phyloP scores from a whole-genome alignment of 139 green algal species.

The Deuterostichococcus epilithicus region DNA sequence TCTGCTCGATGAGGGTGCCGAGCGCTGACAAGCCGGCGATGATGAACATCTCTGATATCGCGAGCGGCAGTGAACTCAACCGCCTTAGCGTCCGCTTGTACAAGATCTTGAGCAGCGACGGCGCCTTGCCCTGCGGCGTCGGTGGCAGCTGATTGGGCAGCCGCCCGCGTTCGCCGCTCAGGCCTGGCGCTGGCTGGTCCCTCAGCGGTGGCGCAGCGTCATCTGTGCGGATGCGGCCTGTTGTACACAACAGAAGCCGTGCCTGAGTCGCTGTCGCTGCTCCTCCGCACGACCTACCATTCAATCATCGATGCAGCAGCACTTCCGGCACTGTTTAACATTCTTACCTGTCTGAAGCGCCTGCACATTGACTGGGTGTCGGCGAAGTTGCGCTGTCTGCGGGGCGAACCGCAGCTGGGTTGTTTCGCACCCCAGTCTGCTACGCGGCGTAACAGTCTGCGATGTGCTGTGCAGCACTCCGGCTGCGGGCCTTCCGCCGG shows the following conservation, averaged over 20 bases:
- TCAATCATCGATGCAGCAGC: no score
- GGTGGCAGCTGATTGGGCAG: not conserved
- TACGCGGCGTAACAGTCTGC: no score
- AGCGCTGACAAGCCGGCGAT: constrained; percentile 79
- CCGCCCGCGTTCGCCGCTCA: not conserved
- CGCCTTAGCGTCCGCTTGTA: constrained; percentile 36
- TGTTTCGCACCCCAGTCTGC: not conserved
- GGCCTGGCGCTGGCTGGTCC: not conserved
- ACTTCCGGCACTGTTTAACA: no score
- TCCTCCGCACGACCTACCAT: no score
- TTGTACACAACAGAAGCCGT: no score
- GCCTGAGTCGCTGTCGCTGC: no score
- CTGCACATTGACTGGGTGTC: not conserved
- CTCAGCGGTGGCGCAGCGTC: not conserved
- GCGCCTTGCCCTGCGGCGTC: not conserved
- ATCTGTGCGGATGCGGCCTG: not conserved
- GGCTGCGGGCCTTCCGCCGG: no score
- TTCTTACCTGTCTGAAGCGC: not conserved
- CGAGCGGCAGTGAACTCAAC: constrained; percentile 82
- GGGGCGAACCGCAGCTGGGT: not conserved
- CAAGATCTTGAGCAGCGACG: constrained; percentile 5
- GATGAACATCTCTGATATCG: constrained; percentile 81
- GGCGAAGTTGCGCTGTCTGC: not conserved
- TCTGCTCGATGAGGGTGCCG: constrained; percentile 92
- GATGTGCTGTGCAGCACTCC: not conserved